Percentiles rank a stretch among this genome's conserved stretches.
These are phyloP conservation scores for Lithospermum erythrorhizon DNA, from an alignment of 257 asterid genomes.

Conservation along the genomic window DNA sequence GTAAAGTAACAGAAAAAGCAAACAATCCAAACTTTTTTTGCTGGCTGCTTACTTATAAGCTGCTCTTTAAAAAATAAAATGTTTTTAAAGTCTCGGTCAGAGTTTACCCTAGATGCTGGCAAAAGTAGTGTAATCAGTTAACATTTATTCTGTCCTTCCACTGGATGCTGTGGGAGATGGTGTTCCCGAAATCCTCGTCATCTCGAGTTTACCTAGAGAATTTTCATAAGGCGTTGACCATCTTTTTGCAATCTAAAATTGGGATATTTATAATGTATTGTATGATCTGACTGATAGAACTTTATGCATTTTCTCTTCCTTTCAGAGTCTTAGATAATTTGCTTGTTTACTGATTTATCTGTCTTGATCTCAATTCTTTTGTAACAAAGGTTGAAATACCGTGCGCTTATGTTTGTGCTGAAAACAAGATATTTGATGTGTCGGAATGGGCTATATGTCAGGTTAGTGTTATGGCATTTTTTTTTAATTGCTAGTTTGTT, in stretches of 20 bases:
- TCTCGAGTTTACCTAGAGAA: background rate
- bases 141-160: no score
- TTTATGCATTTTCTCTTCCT: background rate
- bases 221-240: background rate
- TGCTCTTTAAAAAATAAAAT: no score
- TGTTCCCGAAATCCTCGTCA: no score
- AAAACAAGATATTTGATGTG: constrained; percentile 87
- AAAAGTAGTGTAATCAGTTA: no score
- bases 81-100: no score
- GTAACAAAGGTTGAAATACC: constrained; percentile 78
- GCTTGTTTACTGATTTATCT: background rate
- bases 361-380: background rate
- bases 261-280: background rate
- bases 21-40: no score
- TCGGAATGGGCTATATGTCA: constrained; percentile 99
- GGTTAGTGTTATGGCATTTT: constrained; percentile 33
- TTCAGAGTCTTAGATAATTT: background rate
- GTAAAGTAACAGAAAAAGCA: no score
- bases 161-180: no score
- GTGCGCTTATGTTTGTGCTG: constrained; percentile 97
- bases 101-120: no score
- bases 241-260: background rate
- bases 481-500: background rate
- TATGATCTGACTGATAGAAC: background rate
- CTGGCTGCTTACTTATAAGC: no score